These are phyloP conservation scores for Guillardia theta DNA, from an alignment of 78 protist species.

Conservation along the genomic window DNA sequence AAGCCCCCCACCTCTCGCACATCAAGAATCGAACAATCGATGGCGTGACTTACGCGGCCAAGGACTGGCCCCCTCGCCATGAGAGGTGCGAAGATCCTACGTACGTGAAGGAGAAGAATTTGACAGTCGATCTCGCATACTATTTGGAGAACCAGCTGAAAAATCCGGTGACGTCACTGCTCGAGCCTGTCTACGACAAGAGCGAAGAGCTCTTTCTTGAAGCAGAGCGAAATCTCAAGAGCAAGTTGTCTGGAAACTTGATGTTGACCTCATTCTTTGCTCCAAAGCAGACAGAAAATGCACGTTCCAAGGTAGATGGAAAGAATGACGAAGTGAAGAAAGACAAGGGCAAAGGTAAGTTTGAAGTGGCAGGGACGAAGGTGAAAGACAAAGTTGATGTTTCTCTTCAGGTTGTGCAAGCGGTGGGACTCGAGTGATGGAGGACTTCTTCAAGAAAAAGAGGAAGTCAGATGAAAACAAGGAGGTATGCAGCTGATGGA, in stretches of 20 bases:
- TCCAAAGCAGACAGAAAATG: too few relatives aligned
- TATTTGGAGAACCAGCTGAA: slow-evolving; percentile 94
- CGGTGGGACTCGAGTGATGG: too few relatives aligned
- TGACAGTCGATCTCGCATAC: slow-evolving; percentile 78
- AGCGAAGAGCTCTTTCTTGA: not conserved
- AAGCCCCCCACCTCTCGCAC: slow-evolving; percentile 96
- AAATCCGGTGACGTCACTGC: slow-evolving; percentile 91
- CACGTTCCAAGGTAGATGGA: too few relatives aligned
- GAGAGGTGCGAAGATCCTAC: not conserved
- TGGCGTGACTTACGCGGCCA: not conserved
- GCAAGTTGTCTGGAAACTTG: not conserved
- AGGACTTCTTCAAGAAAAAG: too few relatives aligned
- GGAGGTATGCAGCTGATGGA: too few relatives aligned
- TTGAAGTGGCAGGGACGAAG: too few relatives aligned
- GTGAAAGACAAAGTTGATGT: too few relatives aligned
- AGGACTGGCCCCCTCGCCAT: not conserved
- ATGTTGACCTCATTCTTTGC: not conserved
- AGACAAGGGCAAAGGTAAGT: too few relatives aligned
- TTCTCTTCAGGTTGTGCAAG: too few relatives aligned
- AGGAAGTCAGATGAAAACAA: too few relatives aligned
- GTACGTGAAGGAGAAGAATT: not conserved
- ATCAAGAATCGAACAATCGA: slow-evolving; percentile 90
- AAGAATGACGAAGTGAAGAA: too few relatives aligned
- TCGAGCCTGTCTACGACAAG: slow-evolving; percentile 85
- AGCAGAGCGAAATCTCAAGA: not conserved